Base-by-base conservation (phyloP, 495 filamentous ascomycete genomes). In the Xylaria telfairii region DNA sequence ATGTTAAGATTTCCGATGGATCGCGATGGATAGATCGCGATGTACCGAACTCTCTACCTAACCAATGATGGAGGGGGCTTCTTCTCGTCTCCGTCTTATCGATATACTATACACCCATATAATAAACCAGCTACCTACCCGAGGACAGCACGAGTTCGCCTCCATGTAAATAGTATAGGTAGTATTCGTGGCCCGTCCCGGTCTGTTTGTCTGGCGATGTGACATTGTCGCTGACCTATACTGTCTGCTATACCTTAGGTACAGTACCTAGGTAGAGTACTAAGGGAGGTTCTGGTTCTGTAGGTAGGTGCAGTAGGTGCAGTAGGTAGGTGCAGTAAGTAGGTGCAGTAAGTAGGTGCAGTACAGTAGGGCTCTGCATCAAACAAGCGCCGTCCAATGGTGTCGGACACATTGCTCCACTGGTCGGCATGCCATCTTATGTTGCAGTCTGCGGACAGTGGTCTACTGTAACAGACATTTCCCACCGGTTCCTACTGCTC, bases 331-430 rank as follows among this genome's bases (percentile, higher is more conserved):
- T n/a, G n/a, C n/a, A n/a, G n/a, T n/a, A n/a, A n/a, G n/a, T n/a
- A n/a, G n/a, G n/a, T n/a, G n/a, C n/a, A n/a, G n/a, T n/a, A n/a
- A n/a, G n/a, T n/a, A n/a, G n/a, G n/a, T n/a, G n/a, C n/a, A n/a
- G n/a, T n/a, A n/a, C n/a, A n/a, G n/a, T n/a, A 26, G 41, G 17
- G 6, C 21, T 64, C 62, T 49, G 62, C 46, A 37, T 28, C 62
- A 51, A 37, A 65, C 64, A 66, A 66, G 64, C 64, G 64, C 64
- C 30, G 47, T 41, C 64, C 64, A 66, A 39, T 66, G 3, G 47
- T 26, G 34, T n/a, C 28, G n/a, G 19, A 34, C 4, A 47, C 21
- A 57, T 10, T 46, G 62, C 41, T 28, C 24, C 44, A 65, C 42
- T n/a, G 26, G 26, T 5, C 24, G 53, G 53, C 28, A 56, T 56